Base-by-base conservation (phyloP, 2,329 filamentous ascomycete genomes). In the Zymoseptoria brevis region DNA sequence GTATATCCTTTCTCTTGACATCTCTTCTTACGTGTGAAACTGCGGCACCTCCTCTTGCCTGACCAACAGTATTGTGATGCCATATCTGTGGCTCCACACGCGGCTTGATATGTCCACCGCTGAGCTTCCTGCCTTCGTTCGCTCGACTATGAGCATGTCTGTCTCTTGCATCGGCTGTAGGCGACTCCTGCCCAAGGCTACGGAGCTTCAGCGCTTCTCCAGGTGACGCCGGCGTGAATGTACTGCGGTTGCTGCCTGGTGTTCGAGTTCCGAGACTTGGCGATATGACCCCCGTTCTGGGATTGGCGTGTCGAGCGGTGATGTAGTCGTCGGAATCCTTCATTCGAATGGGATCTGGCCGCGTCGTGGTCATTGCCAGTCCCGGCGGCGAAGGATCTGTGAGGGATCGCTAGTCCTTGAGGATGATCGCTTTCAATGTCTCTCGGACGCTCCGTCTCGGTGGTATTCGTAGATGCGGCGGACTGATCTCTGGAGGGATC, bases 291-390 rank as follows among this genome's bases (percentile, higher is more conserved):
- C 71, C 71, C 13, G 71, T 73, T 19, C 66, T 56, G 8, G 71
- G 71, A 50, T 73, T 73, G 3, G 71, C 69, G 19, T 63, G 69
- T 55, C 71, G 62, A 26, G 68, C 71, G 19, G 71, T 73, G 50
- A 73, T 60, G 58, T 73, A 73, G 61, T 73, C 71, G 57, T 72
- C 71, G 53, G 69, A 72, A 26, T 72, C 69, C 57, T 67, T 71
- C 62, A 73, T 68, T 8, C 71, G 68, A 63, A 69, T 67, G 21
- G 57, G 60, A n/a, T 55, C 26, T 22, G 61, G 64, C 4, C 61
- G 54, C 11, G 48, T 54, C 16, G 57, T 54, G n/a, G 26, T 19
- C 1, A 35, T 19, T 22, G n/a, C n/a, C 3, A 48, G 3, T 13
- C 29, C 45, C 1, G 58, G 53, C 16, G 57, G n/a, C 6, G 41